These are phyloP conservation scores for Pseudogymnoascus sp. DNA, from an alignment of 2,329 filamentous ascomycete genomes.

Conservation along the genomic window DNA sequence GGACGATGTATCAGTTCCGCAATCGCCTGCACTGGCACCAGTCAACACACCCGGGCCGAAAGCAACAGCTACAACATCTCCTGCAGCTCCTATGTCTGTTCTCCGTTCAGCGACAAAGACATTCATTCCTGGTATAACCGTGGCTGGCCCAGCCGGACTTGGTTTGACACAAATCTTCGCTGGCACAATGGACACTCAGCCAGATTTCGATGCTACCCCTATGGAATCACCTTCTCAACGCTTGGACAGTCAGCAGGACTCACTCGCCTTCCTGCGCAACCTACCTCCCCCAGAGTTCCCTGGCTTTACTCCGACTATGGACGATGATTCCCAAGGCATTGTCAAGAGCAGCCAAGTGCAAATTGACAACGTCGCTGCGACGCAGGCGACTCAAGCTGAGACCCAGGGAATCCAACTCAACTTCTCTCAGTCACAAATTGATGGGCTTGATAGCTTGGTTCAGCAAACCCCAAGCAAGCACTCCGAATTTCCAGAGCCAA, in stretches of 20 bases:
- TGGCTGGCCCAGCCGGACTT: slow-evolving; percentile 54
- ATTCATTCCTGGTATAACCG: slow-evolving; percentile 61
- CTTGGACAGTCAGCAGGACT: slow-evolving; percentile 31
- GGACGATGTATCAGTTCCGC: slow-evolving; percentile 15
- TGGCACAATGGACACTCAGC: slow-evolving; percentile 68
- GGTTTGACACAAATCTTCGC: slow-evolving; percentile 86
- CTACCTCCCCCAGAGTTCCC: slow-evolving; percentile 42
- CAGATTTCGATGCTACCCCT: slow-evolving; percentile 26
- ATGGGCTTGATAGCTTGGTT: slow-evolving; percentile 50
- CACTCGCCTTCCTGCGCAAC: slow-evolving; percentile 41
- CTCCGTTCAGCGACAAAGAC: slow-evolving; percentile 61
- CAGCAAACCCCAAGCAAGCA: slow-evolving; percentile 38
- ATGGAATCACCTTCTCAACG: slow-evolving; percentile 10
- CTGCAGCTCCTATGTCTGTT: slow-evolving; percentile 49
- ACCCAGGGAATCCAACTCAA: slow-evolving; percentile 42
- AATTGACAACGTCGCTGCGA: slow-evolving; percentile 30
- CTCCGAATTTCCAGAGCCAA: slow-evolving; percentile 65
- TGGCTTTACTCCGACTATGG: slow-evolving; percentile 38
- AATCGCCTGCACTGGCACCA: slow-evolving; percentile 17
- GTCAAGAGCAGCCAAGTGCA: slow-evolving; percentile 41
- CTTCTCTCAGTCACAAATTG: slow-evolving; percentile 53
- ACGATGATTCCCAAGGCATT: slow-evolving; percentile 36
- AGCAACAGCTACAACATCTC: slow-evolving; percentile 33
- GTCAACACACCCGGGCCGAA: slow-evolving; percentile 17
- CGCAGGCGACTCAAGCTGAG: slow-evolving; percentile 32